Evolutionary conservation across 371 early-diverging fungal species (phyloP), one percentile per base, ranked within the genome.

Genomic region (Blakeslea trispora): DNA sequence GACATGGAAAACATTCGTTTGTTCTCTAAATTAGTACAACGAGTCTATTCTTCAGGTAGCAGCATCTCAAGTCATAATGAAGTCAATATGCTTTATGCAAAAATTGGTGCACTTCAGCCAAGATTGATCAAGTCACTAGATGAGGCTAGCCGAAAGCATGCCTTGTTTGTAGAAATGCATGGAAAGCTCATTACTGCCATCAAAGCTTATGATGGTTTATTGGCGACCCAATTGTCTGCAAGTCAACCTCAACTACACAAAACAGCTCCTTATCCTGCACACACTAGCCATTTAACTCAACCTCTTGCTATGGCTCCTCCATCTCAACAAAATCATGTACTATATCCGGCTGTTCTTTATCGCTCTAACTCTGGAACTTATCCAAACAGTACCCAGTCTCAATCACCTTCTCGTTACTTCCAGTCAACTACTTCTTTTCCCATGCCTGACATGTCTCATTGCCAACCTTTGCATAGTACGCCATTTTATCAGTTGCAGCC

Each of bases 181-280:
- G 85, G 87, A 28, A 90, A 91, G 63, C 69, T 94, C 34, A 77
- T 87, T 39, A 79, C 78, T 14, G 91, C 92, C 19, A 81, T 91
- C 18, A 88, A 81, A 61, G 76, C 86, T 23, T 95, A 95, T 51
- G 95, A 95, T 64, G 83, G 79, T 45, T 61, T 95, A 18, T 67
- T 90, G 31, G 68, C 75, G 7, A 28, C 28, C 28, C 3, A 28
- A 7, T 7, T 28, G 28, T 28, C 28, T 7, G 28, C 28, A 3
- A 28, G 28, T 28, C 28, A 7, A 28, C 28, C 3, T 28, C 28
- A 21, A 21, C 35, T 35, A 37, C 35, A 19, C 39, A 35, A 22
- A n/a, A 48, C 31, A n/a, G 18, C 5, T 21, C 21, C 28, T 28
- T 28, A 28, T 28, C 7, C 28, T 28, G 28, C 28, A 28, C 28